Evolutionary conservation across 2,329 filamentous ascomycete species (phyloP), one percentile per base, ranked within the genome.

Genomic region (Sclerotinia borealis): DNA sequence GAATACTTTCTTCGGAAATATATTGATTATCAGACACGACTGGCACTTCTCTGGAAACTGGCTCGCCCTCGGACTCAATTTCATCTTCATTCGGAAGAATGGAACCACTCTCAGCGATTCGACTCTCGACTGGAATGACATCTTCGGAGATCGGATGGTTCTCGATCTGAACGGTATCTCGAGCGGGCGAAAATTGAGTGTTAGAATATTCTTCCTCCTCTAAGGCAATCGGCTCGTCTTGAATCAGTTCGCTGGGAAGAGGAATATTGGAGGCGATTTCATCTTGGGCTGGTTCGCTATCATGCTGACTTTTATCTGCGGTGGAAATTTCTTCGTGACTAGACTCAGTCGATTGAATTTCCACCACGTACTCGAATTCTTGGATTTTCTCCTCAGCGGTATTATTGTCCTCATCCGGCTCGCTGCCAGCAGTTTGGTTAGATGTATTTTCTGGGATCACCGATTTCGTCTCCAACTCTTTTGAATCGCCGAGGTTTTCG

Each of bases 1-100:
- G 1, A 17, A 25, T 5, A 4, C 17, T 11, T 2, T 34, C n/a
- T 31, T 25, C 29, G 2, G 13, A 4, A 0, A 19, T 11, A 1
- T 25, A 15, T 25, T 45, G 13, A 3, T 2, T 17, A 2, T 17
- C 13, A 34, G 37, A 5, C 4, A 25, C 1, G 3, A 17, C 1
- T 17, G 7, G 13, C 4, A 9, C 8, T 34, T 43, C 52, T 43
- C 6, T 22, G 2, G 13, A 45, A 17, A 13, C 1, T 25, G 13
- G 19, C 1, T 34, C 37, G 1, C 15, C 6, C 2, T 0, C 8
- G 3, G 7, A 22, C 13, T 56, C 27, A 34, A 22, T 3, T 9
- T 17, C 1, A 11, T 45, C 1, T 4, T 45, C 27, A 25, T 31
- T 11, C 25, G 19, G 2, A 45, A 7, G 7, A 7, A 25, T 15